Evolutionary conservation across 257 asterid genomes (phyloP).

Genomic region (Nicotiana knightiana): DNA sequence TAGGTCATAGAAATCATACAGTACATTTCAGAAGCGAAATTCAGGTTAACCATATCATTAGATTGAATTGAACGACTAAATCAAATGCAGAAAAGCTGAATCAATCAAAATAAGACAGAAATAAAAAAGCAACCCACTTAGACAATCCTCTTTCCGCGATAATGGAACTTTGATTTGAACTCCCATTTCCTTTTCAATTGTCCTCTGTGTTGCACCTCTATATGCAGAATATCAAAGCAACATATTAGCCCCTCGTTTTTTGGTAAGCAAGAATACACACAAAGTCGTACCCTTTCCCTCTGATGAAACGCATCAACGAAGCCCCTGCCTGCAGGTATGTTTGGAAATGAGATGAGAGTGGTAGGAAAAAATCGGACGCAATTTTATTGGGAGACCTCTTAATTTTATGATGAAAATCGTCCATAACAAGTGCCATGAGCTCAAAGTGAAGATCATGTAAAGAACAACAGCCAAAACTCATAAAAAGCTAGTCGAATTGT

Average conservation of each 20-base stretch:
- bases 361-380: neutral
- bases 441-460: neutral
- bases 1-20: neutral
- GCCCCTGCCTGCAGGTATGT: constrained; percentile 61
- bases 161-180: constrained; percentile 57
- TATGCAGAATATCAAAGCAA: neutral
- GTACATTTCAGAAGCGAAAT: neutral
- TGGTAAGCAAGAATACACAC: neutral
- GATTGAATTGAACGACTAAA: constrained; percentile 1
- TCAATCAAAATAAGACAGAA: constrained; percentile 9
- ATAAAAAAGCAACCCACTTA: constrained; percentile 49
- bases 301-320: constrained; percentile 67
- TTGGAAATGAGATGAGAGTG: constrained; percentile 14
- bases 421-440: neutral
- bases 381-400: neutral
- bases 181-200: constrained; percentile 56
- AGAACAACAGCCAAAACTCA: neutral
- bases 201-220: constrained; percentile 66
- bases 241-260: neutral
- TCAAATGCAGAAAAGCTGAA: constrained; percentile 1
- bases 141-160: constrained; percentile 50
- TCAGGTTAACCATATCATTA: neutral
- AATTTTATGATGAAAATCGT: neutral
- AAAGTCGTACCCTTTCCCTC: constrained; percentile 63
- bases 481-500: neutral